Evolutionary conservation across 2,329 filamentous ascomycete species (phyloP).

Genomic region (Clarireedia sp.): DNA sequence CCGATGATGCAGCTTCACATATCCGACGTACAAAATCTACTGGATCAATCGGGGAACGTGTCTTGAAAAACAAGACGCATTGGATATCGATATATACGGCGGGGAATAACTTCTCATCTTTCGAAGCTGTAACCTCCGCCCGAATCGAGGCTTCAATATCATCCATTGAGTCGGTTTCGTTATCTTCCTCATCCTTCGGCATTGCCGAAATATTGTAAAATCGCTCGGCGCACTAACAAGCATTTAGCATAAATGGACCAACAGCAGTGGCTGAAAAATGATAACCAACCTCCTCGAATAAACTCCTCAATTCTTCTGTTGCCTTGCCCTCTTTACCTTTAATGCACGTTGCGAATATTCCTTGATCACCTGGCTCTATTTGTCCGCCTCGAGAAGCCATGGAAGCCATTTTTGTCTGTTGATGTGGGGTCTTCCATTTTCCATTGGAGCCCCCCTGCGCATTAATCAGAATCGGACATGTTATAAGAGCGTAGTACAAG

Average conservation of each 20-base stretch:
- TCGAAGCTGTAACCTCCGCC: conserved; percentile 55
- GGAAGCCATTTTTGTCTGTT: conserved; percentile 39
- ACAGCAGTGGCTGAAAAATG: background rate
- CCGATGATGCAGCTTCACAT: conserved; percentile 43
- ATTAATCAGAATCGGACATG: background rate
- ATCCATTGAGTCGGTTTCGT: conserved; percentile 37
- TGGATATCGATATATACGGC: conserved; percentile 49
- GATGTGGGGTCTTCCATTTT: conserved; percentile 55
- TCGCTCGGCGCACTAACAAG: conserved; percentile 53
- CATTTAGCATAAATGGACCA: background rate
- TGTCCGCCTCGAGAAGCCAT: conserved; percentile 37
- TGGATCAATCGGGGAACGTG: conserved; percentile 46
- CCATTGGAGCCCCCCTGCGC: conserved; percentile 40
- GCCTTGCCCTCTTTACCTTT: conserved; percentile 64
- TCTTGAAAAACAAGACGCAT: conserved; percentile 56
- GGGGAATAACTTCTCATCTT: conserved; percentile 39
- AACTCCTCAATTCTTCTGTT: conserved; percentile 54
- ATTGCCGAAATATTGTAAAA: conserved; percentile 39
- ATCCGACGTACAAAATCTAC: conserved; percentile 46
- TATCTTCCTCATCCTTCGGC: conserved; percentile 30
- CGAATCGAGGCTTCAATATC: conserved; percentile 69
- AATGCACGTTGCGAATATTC: conserved; percentile 73
- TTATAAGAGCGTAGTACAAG: too few species aligned
- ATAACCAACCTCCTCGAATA: conserved; percentile 56
- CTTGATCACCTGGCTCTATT: conserved; percentile 60